Evolutionary conservation across 75 land plant genomes (phyloP), one percentile per base, ranked within the genome.

Genomic region (Sequoia sempervirens): DNA sequence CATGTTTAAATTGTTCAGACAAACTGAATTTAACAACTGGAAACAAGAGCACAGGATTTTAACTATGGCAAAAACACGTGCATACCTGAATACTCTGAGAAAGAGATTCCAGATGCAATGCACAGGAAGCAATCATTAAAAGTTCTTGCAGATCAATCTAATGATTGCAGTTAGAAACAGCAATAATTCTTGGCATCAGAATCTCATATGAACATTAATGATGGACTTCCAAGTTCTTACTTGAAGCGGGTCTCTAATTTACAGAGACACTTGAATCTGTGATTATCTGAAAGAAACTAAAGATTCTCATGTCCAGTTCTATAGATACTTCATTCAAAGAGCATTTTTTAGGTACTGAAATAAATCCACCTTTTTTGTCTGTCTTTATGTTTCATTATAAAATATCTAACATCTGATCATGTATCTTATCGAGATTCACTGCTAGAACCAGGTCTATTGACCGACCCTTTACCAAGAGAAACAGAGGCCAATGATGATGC

Each of bases 401-500:
- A 78, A 45, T 78, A 43, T 78, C 47, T 78, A 10, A 26, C 28
- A 13, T 43, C n/a, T 1, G 36, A 40, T 38, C 43, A 78, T 43
- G n/a, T 9, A 40, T 78, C 46, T 78, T 53, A 80, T 13, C 30
- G 40, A 4, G 32, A 43, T 80, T 80, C 82, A 36, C 61, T 53
- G 82, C 82, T 80, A 52, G 26, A 53, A 30, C 56, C 82, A 43
- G 61, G 23, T 80, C 82, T 53, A 20, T 80, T 53, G 10, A 34
- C 61, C 15, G 64, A 1, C 23, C 61, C 61, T 54, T 93, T 89
- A 30, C 94, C 94, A 80, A 93, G 82, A 9, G 92, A 91, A 28
- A 93, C 94, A 26, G 94, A 93, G 37, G 94, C 90, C 46, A 93
- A 53, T 10, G 93, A 92, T 15, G 94, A 93, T 1, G 94, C 94